Base-by-base conservation (phyloP, 495 filamentous ascomycete species). In the Penicillium bialowiezense region DNA sequence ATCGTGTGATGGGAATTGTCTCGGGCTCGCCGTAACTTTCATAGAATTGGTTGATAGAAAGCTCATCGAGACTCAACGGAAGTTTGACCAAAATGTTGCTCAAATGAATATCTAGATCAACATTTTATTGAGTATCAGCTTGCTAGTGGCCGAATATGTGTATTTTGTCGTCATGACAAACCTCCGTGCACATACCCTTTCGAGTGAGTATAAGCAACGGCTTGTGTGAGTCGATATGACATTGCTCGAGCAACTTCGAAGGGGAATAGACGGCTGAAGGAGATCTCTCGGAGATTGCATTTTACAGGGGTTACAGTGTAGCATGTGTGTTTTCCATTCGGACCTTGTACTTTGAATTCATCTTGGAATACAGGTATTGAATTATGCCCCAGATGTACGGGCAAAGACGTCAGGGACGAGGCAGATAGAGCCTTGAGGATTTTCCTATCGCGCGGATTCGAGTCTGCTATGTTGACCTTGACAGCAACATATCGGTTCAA, bases 51-150 rank as follows among this genome's bases (percentile, higher is more conserved):
- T 48, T 17, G 7, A 54, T 33, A 14, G 54, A 54, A 29, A 60
- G 45, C 2, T 51, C 4, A 15, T 48, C 50, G 35, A 74, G 56
- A 35, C 40, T 56, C 18, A 48, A 57, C n/a, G 67, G 69, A 1
- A 72, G 55, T 23, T 70, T 67, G 20, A 69, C 48, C 12, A 74
- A 44, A n/a, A 68, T 35, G 21, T 73, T 74, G 14, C 56, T 44
- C 5, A 72, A 41, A 50, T 72, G 69, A 29, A 74, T 52, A 56
- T 73, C 63, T 69, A 54, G 33, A 52, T 10, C 9, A 52, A 32
- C 23, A 40, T 8, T 35, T 12, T 24, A 42, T 17, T 8, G 2
- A 8, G 8, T 34, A 34, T 37, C 23, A 46, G 50, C 18, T 44
- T 10, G 15, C 9, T 20, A 33, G 48, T 19, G 23, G 8, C 4